These are phyloP conservation scores for Atractiella rhizophila DNA, from an alignment of 768 basidiomycete species.

Conservation along the genomic window DNA sequence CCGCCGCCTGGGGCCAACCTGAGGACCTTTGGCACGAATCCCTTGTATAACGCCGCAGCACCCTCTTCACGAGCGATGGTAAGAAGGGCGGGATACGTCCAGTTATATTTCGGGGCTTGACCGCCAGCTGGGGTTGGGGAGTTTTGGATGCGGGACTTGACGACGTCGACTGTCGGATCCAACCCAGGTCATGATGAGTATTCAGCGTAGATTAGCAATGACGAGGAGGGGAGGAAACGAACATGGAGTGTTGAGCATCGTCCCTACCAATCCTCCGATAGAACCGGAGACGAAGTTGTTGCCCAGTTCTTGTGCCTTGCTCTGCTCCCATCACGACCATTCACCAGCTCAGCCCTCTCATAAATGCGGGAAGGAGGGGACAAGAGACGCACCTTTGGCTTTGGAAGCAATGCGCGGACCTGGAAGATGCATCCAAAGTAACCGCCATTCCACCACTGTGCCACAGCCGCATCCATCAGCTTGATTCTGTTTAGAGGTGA, in stretches of 20 bases:
- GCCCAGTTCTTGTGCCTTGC: slow-evolving; percentile 35
- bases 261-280: slow-evolving; percentile 51
- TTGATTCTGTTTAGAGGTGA: slow-evolving; percentile 34
- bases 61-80: slow-evolving; percentile 75
- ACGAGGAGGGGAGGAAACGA: background rate
- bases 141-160: slow-evolving; percentile 79
- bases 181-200: background rate
- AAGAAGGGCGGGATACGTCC: slow-evolving; percentile 71
- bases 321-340: no score
- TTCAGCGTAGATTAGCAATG: background rate
- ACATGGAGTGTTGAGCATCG: slow-evolving; percentile 57
- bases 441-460: slow-evolving; percentile 37
- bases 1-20: slow-evolving; percentile 88
- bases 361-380: background rate
- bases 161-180: slow-evolving; percentile 36
- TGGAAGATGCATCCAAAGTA: slow-evolving; percentile 76
- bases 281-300: slow-evolving; percentile 85
- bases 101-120: slow-evolving; percentile 63
- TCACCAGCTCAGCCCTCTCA: no score
- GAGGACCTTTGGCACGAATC: slow-evolving; percentile 84
- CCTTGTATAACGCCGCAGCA: slow-evolving; percentile 62
- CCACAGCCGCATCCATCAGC: slow-evolving; percentile 32
- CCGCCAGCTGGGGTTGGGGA: slow-evolving; percentile 27
- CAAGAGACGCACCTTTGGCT: slow-evolving; percentile 39
- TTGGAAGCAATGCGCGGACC: slow-evolving; percentile 52